A percentile compares a stretch with the other conserved stretches of the same genome.
phyloP scores from a whole-genome alignment of 108 stramenopile species.

The Nitzschia inconspicua region DNA sequence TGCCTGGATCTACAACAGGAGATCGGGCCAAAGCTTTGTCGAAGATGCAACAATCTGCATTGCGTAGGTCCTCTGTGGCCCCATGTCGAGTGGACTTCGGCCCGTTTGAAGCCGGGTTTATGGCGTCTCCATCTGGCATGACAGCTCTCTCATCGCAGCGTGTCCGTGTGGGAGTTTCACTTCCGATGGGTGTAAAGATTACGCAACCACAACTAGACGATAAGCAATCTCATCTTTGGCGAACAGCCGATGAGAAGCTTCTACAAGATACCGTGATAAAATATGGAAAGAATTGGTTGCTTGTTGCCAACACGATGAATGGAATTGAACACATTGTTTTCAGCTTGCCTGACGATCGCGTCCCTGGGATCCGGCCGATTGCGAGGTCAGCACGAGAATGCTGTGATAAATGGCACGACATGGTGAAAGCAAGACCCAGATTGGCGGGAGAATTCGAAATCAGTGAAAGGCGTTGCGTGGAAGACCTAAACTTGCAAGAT shows the following conservation, averaged over 20 bases:
- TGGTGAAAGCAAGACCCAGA: constrained; percentile 17
- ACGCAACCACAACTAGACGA: constrained; percentile 22
- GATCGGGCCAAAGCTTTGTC: constrained; percentile 16
- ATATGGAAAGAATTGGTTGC: constrained; percentile 68
- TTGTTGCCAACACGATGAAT: constrained; percentile 46
- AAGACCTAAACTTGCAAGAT: constrained; percentile 3
- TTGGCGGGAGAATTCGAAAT: constrained; percentile 13
- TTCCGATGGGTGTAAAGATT: constrained; percentile 75
- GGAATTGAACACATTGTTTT: constrained; percentile 20
- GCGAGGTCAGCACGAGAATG: constrained; percentile 52
- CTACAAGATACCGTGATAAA: constrained; percentile 37
- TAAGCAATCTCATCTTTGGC: constrained; percentile 42
- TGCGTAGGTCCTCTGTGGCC: constrained; percentile 22
- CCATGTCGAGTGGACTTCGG: constrained; percentile 56
- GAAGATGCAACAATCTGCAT: constrained; percentile 17
- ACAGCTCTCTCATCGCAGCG: constrained; percentile 24
- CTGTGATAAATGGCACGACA: constrained; percentile 55
- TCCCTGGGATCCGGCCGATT: neutral
- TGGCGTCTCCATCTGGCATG: constrained; percentile 36
- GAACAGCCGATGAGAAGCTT: constrained; percentile 38
- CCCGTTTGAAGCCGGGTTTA: constrained; percentile 43
- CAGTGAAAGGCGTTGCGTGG: constrained; percentile 9
- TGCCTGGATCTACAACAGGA: constrained; percentile 12
- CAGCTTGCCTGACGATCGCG: too few relatives aligned
- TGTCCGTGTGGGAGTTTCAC: constrained; percentile 39